Base-by-base conservation (phyloP, 495 filamentous ascomycete species). In the Xylaria flabelliformis region DNA sequence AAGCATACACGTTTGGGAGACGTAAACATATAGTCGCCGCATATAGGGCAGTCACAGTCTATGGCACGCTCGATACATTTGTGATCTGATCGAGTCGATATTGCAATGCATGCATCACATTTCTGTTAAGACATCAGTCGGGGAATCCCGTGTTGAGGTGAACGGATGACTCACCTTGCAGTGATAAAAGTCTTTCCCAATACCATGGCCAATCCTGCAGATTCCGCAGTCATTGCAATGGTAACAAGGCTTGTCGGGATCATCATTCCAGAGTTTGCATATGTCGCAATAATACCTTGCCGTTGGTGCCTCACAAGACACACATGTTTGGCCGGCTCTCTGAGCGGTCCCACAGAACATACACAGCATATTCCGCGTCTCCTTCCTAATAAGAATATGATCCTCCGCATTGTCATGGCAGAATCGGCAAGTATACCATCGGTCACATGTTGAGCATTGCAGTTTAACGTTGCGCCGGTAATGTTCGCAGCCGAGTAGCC, bases 1-100 rank as follows among this genome's bases (percentile, higher is more conserved):
- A 97, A 97, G 46, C 97, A 94, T 10, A 99, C 94, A 1, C 90
- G 88, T 70, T 90, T 88, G 0, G 93, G 90, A 24, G 96, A 98
- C n/a, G 91, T 94, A 80, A 98, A 98, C 89, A 99, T 93, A 78
- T 97, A 97, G 64, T 97, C 94, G 32, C 93, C 93, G 78, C 96
- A 99, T 72, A 99, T 98, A n/a, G 96, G 96, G 79, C 96, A 99
- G 77, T 98, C 92, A 79, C 94, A 97, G 78, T 99, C 94, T 6
- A 92, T 97, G 15, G 94, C 94, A 32, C 94, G 88, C 82, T 98
- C 97, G 73, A 98, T 94, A 79, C 96, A 99, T 73, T 92, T 92
- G 83, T 99, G 96, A 69, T 72, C 91, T 26, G 88, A 87, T 72
- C 91, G 89, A 62, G 91, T 91, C 1, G 90, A 86, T 77, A 97